Evolutionary conservation across 108 stramenopile genomes (phyloP).

Genomic region (Poteriospumella lacustris): DNA sequence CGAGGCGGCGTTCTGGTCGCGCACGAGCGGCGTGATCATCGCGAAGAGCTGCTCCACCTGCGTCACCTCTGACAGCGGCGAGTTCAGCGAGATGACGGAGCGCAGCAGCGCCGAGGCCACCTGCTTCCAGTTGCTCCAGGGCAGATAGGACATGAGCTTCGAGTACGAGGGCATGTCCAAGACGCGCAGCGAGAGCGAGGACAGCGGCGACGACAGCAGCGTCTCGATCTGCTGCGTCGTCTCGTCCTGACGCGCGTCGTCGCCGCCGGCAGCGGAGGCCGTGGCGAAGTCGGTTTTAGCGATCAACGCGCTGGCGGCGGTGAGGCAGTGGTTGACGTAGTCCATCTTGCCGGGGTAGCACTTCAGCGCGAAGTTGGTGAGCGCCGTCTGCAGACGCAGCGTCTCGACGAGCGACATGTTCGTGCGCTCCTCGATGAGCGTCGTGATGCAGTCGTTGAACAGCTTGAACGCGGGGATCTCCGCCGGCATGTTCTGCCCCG

Average conservation of each 20-base stretch:
- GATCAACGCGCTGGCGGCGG: constrained; percentile 63
- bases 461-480: constrained; percentile 73
- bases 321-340: constrained; percentile 72
- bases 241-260: constrained; percentile 45
- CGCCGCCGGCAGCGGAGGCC: background rate
- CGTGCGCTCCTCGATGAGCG: constrained; percentile 69
- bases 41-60: constrained; percentile 71
- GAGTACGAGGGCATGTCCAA: constrained; percentile 72
- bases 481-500: constrained; percentile 30
- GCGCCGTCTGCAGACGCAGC: constrained; percentile 78
- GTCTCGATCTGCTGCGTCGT: constrained; percentile 76
- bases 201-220: constrained; percentile 75
- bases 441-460: constrained; percentile 81
- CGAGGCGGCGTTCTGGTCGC: constrained; percentile 52
- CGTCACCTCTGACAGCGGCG: constrained; percentile 33
- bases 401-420: constrained; percentile 64
- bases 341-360: constrained; percentile 83
- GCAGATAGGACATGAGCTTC: constrained; percentile 73
- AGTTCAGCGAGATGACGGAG: constrained; percentile 39
- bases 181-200: constrained; percentile 62
- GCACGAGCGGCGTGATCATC: constrained; percentile 78
- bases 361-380: constrained; percentile 78
- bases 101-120: constrained; percentile 69
- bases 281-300: constrained; percentile 26
- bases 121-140: constrained; percentile 74